Percentiles rank a stretch among this genome's conserved stretches.
Conservation (phyloP, 495 filamentous ascomycete species). For the Annulohypoxylon nitens region DNA sequence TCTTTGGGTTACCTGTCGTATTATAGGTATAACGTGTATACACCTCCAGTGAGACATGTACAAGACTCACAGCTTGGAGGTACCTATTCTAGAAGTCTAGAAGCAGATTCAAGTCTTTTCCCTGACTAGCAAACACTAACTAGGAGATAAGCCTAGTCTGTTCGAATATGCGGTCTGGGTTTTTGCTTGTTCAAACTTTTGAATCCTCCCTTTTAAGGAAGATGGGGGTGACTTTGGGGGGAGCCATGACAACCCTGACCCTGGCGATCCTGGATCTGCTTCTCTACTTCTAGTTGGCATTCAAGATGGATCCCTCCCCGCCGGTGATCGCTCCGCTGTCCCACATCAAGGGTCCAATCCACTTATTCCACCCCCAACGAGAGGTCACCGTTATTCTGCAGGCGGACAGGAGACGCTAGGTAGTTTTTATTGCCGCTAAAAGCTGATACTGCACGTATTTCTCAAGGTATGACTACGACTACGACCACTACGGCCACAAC, state of each 20-base stretch:
- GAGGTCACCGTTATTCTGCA: slow-evolving; percentile 33
- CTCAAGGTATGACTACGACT: neutral
- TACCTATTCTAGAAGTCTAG: slow-evolving; percentile 6
- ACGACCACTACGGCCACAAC: neutral
- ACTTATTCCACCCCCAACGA: slow-evolving; percentile 7
- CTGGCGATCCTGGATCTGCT: slow-evolving; percentile 45
- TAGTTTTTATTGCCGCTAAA: slow-evolving; percentile 33
- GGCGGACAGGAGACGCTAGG: slow-evolving; percentile 14
- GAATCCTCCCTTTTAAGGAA: slow-evolving; percentile 12
- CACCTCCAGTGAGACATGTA: neutral
- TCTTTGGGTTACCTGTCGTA: slow-evolving; percentile 16
- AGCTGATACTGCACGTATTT: slow-evolving; percentile 13
- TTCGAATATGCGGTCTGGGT: slow-evolving; percentile 28
- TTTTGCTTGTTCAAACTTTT: slow-evolving; percentile 20
- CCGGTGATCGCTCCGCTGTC: slow-evolving; percentile 43
- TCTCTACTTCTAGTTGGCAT: slow-evolving; percentile 33
- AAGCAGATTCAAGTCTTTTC: slow-evolving; percentile 4
- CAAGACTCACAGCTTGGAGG: too few relatives aligned
- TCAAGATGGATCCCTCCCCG: slow-evolving; percentile 16
- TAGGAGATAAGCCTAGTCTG: slow-evolving; percentile 14
- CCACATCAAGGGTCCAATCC: slow-evolving; percentile 25
- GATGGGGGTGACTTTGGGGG: slow-evolving; percentile 28
- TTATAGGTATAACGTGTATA: slow-evolving; percentile 7
- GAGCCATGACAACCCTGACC: slow-evolving; percentile 38
- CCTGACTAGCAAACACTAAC: neutral